These are phyloP conservation scores for Rutidosis leptorrhynchoides DNA, from an alignment of 129 eudicot species.

Conservation along the genomic window DNA sequence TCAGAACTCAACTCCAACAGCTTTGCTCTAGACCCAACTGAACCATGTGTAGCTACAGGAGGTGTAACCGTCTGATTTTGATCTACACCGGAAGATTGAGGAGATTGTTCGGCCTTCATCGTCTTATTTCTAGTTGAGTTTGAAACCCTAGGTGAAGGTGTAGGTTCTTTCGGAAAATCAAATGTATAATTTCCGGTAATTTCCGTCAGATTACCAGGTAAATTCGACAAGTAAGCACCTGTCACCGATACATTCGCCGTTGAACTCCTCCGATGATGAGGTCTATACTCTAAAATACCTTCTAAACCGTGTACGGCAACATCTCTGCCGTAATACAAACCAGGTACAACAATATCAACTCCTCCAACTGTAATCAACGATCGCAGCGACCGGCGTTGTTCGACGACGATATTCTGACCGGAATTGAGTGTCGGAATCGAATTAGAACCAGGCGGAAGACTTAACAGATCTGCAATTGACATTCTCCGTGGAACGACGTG, in stretches of 20 bases:
- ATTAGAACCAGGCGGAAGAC: slow-evolving; percentile 33
- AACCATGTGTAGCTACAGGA: neutral
- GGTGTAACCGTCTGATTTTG: neutral
- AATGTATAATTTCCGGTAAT: slow-evolving; percentile 20
- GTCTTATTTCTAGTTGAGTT: slow-evolving; percentile 9
- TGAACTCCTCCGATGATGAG: slow-evolving; percentile 18
- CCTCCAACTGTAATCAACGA: slow-evolving; percentile 39
- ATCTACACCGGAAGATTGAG: neutral
- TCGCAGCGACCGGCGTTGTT: slow-evolving; percentile 25
- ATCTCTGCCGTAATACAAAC: slow-evolving; percentile 43
- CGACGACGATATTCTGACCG: slow-evolving; percentile 26
- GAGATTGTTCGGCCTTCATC: neutral
- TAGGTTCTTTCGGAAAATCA: slow-evolving; percentile 23
- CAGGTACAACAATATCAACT: slow-evolving; percentile 41
- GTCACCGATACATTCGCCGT: neutral
- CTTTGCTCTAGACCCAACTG: slow-evolving; percentile 21
- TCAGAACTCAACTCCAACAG: slow-evolving; percentile 27
- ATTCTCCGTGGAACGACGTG: slow-evolving; percentile 48
- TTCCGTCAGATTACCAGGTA: neutral
- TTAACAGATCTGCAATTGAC: slow-evolving; percentile 34
- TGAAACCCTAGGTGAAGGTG: slow-evolving; percentile 1
- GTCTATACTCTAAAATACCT: slow-evolving; percentile 39
- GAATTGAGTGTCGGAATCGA: slow-evolving; percentile 33
- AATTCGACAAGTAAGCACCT: neutral
- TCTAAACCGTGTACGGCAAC: slow-evolving; percentile 58